Evolutionary conservation across 2,329 filamentous ascomycete genomes (phyloP), one percentile per base, ranked within the genome.

Genomic region (Fusarium nelsonii): DNA sequence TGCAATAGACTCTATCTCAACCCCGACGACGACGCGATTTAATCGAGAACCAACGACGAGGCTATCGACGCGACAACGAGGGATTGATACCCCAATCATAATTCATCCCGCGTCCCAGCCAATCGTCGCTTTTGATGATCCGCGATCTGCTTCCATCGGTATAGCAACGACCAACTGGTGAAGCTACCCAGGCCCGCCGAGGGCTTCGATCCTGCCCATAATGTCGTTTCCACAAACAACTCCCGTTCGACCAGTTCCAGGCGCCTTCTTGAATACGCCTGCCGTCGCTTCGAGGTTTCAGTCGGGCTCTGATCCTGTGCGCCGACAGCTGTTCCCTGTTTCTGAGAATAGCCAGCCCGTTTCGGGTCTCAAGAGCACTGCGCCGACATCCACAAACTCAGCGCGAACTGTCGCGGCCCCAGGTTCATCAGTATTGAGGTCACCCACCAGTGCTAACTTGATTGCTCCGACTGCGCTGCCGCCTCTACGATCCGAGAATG

Each of bases 181-280:
- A 75, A 75, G 72, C 69, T 69, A 49, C 68, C 59, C 65, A 69
- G 68, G 63, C 72, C 72, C 71, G 72, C 70, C 71, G 59, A 74
- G 71, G 72, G 69, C 71, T 73, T 71, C 68, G 65, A 59, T 73
- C 63, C 70, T 68, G 72, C 63, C 73, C 75, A 72, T 62, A 72
- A 90, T 90, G 87, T 83, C 87, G 52, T 86, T 87, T 69, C 80
- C 83, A 26, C 81, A 82, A 70, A 82, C 81, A 68, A 92, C 92
- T 58, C 92, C 92, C 39, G 85, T 90, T 81, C 89, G 91, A 73
- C 88, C 88, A 65, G 84, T 93, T 48, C 92, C 92, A 44, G 92
- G 92, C 82, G 90, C 90, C 74, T 95, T 90, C 76, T 81, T 93
- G 75, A 88, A 91, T 74, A 95, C 92, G 23, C 92, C 92, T 48